A percentile compares a stretch with the other conserved stretches of the same genome.
phyloP scores from a whole-genome alignment of 352 stramenopile genomes.

The Globisporangium parvum region DNA sequence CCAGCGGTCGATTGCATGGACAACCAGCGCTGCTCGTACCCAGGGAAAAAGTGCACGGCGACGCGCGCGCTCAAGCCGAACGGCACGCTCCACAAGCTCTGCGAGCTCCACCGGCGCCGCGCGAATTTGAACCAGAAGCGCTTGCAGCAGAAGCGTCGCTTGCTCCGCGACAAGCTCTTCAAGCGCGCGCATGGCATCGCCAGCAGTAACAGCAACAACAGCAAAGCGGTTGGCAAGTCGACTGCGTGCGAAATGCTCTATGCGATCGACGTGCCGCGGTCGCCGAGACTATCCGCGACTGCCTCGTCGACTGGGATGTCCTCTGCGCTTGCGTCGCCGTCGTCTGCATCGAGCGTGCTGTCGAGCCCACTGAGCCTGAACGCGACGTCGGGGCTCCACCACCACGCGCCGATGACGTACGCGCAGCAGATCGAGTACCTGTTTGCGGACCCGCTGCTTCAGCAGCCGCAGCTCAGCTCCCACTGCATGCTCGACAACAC shows the following conservation, averaged over 20 bases:
- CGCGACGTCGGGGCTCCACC: neutral
- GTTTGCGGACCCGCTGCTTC: slow-evolving; percentile 9
- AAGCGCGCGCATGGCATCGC: slow-evolving; percentile 6
- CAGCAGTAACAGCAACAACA: neutral
- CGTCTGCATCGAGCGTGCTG: neutral
- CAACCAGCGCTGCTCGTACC: slow-evolving; percentile 49
- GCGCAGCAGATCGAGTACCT: slow-evolving; percentile 7
- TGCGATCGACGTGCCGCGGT: neutral
- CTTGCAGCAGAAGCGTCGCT: slow-evolving; percentile 10
- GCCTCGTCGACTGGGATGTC: too few species aligned
- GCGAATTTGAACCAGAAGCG: slow-evolving; percentile 23
- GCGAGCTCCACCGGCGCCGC: slow-evolving; percentile 59
- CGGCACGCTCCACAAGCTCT: slow-evolving; percentile 68
- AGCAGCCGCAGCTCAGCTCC: neutral
- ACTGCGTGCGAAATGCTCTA: neutral
- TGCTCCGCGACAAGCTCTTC: slow-evolving; percentile 14
- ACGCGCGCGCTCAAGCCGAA: slow-evolving; percentile 57
- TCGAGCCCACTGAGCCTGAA: slow-evolving; percentile 2
- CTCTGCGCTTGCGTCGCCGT: neutral
- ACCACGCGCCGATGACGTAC: neutral
- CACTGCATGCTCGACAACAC: neutral
- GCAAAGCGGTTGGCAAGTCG: neutral
- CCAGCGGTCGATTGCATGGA: neutral
- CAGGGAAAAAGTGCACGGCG: slow-evolving; percentile 60
- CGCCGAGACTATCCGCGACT: too few species aligned